phyloP scores from a whole-genome alignment of 441 rosid genomes.

The Manihot esculenta region DNA sequence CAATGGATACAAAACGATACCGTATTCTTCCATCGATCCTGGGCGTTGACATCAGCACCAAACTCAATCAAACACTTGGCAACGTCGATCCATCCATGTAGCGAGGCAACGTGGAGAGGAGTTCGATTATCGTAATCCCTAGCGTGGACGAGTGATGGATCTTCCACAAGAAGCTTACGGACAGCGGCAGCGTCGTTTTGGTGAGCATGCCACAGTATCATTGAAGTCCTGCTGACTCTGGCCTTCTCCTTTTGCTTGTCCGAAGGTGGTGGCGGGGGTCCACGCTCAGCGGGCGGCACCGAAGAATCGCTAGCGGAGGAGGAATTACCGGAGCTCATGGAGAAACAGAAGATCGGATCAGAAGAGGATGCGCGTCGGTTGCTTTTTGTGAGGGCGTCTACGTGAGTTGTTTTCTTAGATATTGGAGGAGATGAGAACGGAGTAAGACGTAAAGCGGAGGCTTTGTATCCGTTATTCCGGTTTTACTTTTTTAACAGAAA shows the following conservation, averaged over 20 bases:
- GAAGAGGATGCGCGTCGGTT: slow-evolving; percentile 9
- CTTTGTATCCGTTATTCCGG: slow-evolving; percentile 33
- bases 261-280: slow-evolving; percentile 29
- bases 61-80: slow-evolving; percentile 75
- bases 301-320: slow-evolving; percentile 40
- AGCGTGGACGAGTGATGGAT: slow-evolving; percentile 76
- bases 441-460: slow-evolving; percentile 11
- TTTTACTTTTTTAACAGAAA: slow-evolving; percentile 36
- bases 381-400: background rate
- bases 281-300: slow-evolving; percentile 22
- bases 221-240: slow-evolving; percentile 92
- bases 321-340: slow-evolving; percentile 48
- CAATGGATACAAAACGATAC: slow-evolving; percentile 30
- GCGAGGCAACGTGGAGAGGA: slow-evolving; percentile 94
- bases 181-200: slow-evolving; percentile 91
- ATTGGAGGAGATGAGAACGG: slow-evolving; percentile 1
- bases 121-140: slow-evolving; percentile 92
- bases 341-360: slow-evolving; percentile 29
- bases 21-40: slow-evolving; percentile 98
- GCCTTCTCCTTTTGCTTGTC: slow-evolving; percentile 96
- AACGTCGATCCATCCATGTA: slow-evolving; percentile 93
- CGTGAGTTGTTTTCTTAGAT: background rate
- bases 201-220: slow-evolving; percentile 97
- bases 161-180: slow-evolving; percentile 89
- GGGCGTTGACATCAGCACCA: slow-evolving; percentile 98